Base-by-base conservation (phyloP, 2,329 filamentous ascomycete species). In the Didymosphaeria variabile region DNA sequence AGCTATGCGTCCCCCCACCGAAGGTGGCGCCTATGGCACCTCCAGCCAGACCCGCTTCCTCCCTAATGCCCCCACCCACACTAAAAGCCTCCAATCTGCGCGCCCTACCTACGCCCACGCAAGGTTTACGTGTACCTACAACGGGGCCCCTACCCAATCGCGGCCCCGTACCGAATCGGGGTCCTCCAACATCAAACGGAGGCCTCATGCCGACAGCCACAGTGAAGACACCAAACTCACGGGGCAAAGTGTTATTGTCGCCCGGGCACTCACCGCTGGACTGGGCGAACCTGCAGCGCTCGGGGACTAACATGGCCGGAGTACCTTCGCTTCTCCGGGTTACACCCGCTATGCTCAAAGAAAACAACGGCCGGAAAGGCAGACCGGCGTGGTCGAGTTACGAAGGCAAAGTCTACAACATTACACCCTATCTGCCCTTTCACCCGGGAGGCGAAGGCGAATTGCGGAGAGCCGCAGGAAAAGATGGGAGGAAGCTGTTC, bases 211-310 rank as follows among this genome's bases (percentile, higher is more conserved):
- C 69, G 10, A 58, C 58, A n/a, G 63, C 75, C 52, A 74, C 59
- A 19, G 62, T 75, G 51, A 74, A 78, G 50, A 80, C 79, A 12
- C 77, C 79, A 31, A 84, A 79, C 57, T 72, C 72, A 42, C 81
- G 78, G 59, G 80, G 86, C 77, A 91, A 94, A 72, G 91, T 97
- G 5, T 84, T 90, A 9, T 87, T 99, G 5, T 86, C 89, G n/a
- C 95, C 95, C 0, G 94, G 95, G 34, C 94, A 94, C 82, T 97
- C 93, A 2, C 94, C 95, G 0, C 88, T 99, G 13, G 95, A 99
- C 85, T 99, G 95, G 95, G 95, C 95, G 13, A 88, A 90, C 6
- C 86, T 97, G 1, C 90, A 93, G 64, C 86, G 93, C 29, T 90
- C 91, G n/a, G 87, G 87, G 42, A 70, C 71, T 54, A 83, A 83